phyloP scores from a whole-genome alignment of 768 basidiomycete genomes.

The Zangia roseola region DNA sequence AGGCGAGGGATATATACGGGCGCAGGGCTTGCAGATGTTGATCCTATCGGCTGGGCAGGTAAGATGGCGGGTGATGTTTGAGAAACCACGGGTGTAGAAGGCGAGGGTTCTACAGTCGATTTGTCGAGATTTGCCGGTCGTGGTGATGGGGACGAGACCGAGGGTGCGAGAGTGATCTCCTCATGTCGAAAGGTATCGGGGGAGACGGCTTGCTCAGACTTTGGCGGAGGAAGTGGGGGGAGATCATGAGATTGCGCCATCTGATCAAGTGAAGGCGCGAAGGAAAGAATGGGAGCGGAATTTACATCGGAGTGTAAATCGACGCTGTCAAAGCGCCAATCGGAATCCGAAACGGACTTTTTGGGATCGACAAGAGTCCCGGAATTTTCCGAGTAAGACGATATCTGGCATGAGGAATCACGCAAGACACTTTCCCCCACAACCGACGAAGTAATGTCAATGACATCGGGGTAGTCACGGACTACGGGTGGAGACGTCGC shows the following conservation, averaged over 20 bases:
- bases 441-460: conserved; percentile 19
- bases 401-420: conserved; percentile 8
- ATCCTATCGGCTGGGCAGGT: conserved; percentile 35
- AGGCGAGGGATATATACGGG: conserved; percentile 65
- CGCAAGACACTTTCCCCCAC: neutral
- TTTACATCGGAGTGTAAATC: conserved; percentile 12
- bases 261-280: neutral
- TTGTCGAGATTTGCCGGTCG: conserved; percentile 44
- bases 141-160: conserved; percentile 22
- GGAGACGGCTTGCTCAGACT: conserved; percentile 33
- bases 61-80: conserved; percentile 45
- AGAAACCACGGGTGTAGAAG: conserved; percentile 13
- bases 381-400: conserved; percentile 18
- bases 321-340: neutral
- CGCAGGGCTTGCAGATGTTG: conserved; percentile 9
- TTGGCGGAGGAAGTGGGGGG: conserved; percentile 7
- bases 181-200: conserved; percentile 51
- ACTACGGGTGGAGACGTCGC: neutral
- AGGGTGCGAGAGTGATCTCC: conserved; percentile 42
- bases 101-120: conserved; percentile 48
- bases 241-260: conserved; percentile 8
- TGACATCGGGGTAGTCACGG: conserved; percentile 14
- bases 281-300: conserved; percentile 1
- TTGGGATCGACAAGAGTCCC: conserved; percentile 16
- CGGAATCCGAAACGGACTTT: conserved; percentile 17